Evolutionary conservation across 2,329 filamentous ascomycete genomes (phyloP).

Genomic region (Nannizzia gypsea): DNA sequence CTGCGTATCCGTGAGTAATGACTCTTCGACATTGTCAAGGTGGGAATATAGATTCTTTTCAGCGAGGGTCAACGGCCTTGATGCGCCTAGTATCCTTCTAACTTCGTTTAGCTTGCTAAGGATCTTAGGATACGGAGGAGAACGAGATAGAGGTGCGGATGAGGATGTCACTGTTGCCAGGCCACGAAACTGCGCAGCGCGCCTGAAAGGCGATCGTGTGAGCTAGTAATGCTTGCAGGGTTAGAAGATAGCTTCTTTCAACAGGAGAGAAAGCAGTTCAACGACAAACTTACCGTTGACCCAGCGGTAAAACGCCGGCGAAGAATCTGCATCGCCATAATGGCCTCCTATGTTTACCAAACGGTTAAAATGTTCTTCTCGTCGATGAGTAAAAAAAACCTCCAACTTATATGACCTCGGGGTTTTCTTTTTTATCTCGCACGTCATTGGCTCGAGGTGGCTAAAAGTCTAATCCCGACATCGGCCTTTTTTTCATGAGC

Average conservation of each 20-base stretch:
- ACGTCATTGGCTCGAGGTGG: background rate
- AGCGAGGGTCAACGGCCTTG: constrained; percentile 63
- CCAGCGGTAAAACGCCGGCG: background rate
- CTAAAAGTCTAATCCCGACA: constrained; percentile 2
- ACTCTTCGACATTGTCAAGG: constrained; percentile 78
- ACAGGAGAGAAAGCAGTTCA: background rate
- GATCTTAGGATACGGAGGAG: constrained; percentile 72
- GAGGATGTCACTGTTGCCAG: constrained; percentile 12
- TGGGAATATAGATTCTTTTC: constrained; percentile 99
- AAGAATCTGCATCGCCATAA: constrained; percentile 5
- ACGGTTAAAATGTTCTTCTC: background rate
- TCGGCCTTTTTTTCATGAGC: background rate
- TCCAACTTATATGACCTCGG: background rate
- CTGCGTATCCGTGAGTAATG: constrained; percentile 67
- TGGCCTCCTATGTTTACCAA: background rate
- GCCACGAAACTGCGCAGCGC: constrained; percentile 8
- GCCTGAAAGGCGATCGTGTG: constrained; percentile 7
- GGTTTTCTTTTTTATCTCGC: constrained; percentile 2
- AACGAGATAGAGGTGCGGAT: constrained; percentile 34
- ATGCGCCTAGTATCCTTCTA: constrained; percentile 55
- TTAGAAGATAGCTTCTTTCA: background rate
- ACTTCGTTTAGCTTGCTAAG: constrained; percentile 66
- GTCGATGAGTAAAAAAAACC: background rate
- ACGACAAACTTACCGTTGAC: background rate
- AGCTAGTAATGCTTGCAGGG: constrained; percentile 8